These are phyloP conservation scores for Aureobasidium musti DNA, from an alignment of 2,329 filamentous ascomycete species.

Conservation along the genomic window DNA sequence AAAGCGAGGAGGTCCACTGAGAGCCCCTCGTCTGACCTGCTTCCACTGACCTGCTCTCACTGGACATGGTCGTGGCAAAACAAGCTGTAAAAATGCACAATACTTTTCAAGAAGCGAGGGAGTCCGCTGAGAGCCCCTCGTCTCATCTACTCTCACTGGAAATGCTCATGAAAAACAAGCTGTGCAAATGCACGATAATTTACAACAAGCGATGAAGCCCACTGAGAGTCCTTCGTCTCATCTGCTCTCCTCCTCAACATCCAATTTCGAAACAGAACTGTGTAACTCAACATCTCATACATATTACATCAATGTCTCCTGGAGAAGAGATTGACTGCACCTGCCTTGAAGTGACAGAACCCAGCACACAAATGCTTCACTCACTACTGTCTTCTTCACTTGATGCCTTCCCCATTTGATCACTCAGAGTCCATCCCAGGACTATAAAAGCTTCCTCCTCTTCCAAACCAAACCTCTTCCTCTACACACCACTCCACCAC, in stretches of 20 bases:
- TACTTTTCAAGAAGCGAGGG: background rate
- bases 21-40: background rate
- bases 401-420: background rate
- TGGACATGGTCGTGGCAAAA: background rate
- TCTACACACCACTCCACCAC: slow-evolving; percentile 7
- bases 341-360: background rate
- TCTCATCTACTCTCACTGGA: background rate
- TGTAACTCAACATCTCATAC: background rate
- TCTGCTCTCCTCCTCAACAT: background rate
- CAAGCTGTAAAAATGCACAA: background rate
- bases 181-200: background rate
- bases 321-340: background rate
- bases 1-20: background rate
- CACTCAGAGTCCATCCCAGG: background rate
- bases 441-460: background rate
- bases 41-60: too few relatives aligned
- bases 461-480: background rate
- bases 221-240: background rate
- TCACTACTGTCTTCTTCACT: background rate
- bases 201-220: background rate
- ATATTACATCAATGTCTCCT: background rate
- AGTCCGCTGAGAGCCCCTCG: background rate
- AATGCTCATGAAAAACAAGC: background rate
- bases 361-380: too few relatives aligned
- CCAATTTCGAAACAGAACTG: background rate